Evolutionary conservation across 768 basidiomycete species (phyloP).

Genomic region (Glaciozyma martinii): DNA sequence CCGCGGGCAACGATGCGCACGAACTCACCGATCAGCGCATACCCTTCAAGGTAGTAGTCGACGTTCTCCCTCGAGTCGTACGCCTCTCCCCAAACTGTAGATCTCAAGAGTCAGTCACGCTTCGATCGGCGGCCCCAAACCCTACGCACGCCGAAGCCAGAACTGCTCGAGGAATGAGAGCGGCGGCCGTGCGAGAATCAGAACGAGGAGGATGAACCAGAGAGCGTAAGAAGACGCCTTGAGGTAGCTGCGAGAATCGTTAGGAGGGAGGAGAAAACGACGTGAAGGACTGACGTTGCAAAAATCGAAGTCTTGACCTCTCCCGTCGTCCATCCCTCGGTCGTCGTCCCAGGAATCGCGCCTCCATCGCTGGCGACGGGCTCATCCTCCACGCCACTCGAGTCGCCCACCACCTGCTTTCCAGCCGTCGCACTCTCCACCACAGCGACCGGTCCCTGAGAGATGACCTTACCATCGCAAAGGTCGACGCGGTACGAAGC

Average conservation of each 20-base stretch:
- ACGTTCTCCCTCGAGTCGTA: background rate
- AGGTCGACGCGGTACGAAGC: constrained; percentile 41
- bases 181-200: constrained; percentile 9
- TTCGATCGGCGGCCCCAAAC: background rate
- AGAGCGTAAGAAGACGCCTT: constrained; percentile 4
- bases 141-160: constrained; percentile 14
- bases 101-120: background rate
- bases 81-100: constrained; percentile 13
- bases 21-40: constrained; percentile 5
- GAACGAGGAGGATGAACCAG: constrained; percentile 1
- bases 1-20: background rate
- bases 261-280: no score
- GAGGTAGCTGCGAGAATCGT: constrained; percentile 12
- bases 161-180: constrained; percentile 19
- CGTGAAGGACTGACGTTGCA: background rate
- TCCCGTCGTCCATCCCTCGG: constrained; percentile 15
- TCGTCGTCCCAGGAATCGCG: background rate
- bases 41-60: background rate
- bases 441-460: background rate
- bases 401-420: background rate
- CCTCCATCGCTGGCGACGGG: background rate
- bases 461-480: constrained; percentile 7
- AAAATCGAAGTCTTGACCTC: constrained; percentile 19
- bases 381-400: background rate
- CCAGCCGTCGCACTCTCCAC: background rate